phyloP scores from a whole-genome alignment of 2,329 filamentous ascomycete species.

The Bipolaris zeicola region DNA sequence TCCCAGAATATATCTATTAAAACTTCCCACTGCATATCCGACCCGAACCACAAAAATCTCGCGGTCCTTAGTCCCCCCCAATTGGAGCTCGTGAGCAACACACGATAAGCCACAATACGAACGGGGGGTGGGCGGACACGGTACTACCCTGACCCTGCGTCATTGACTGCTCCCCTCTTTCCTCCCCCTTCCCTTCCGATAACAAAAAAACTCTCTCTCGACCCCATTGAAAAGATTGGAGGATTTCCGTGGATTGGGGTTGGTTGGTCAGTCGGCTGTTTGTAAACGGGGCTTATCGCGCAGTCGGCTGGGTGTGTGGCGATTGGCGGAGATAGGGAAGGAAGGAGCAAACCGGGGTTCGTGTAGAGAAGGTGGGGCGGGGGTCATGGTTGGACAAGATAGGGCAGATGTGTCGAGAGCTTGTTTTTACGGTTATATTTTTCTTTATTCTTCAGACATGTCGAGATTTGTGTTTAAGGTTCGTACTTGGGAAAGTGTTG shows the following conservation, averaged over 20 bases:
- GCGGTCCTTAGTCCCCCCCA: no score
- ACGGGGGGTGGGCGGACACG: no score
- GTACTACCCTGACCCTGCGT: background rate
- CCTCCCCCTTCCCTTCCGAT: background rate
- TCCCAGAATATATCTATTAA: no score
- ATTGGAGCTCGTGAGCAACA: no score
- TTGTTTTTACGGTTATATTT: background rate
- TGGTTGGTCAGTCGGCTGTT: background rate
- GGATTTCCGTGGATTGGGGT: slow-evolving; percentile 8
- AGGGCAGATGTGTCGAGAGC: background rate
- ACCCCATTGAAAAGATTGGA: background rate
- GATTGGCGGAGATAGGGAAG: slow-evolving; percentile 32
- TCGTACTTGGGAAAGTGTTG: background rate
- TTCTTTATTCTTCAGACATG: background rate
- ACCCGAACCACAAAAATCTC: no score
- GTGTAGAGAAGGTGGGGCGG: slow-evolving; percentile 16
- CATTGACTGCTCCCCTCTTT: background rate
- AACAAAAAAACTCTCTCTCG: slow-evolving; percentile 18
- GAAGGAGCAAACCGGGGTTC: slow-evolving; percentile 4
- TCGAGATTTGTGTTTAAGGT: background rate
- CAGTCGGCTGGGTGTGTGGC: slow-evolving; percentile 5
- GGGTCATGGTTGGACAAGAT: background rate
- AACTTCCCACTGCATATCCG: no score
- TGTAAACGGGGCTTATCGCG: slow-evolving; percentile 25
- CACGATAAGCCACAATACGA: no score